These are phyloP conservation scores for Avena atlantica DNA, from an alignment of 176 grass and related monocot genomes.

Conservation along the genomic window DNA sequence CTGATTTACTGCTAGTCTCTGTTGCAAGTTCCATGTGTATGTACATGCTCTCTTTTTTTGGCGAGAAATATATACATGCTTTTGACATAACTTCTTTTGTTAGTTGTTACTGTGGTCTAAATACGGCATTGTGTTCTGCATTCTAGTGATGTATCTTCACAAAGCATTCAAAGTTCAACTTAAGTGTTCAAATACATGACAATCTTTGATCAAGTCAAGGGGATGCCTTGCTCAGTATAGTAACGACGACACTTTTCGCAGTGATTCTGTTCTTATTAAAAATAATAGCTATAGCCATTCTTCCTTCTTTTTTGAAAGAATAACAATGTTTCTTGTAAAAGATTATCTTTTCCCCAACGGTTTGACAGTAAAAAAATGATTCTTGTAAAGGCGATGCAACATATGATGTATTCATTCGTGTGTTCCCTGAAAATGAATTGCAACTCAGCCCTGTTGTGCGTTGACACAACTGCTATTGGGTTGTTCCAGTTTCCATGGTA, in stretches of 20 bases:
- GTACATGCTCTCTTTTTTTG: too few relatives aligned
- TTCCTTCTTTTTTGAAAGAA: background rate
- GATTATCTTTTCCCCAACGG: too few relatives aligned
- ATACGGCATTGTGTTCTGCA: background rate
- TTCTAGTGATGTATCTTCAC: conserved; percentile 22
- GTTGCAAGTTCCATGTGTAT: conserved; percentile 11
- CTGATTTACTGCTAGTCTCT: background rate
- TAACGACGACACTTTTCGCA: background rate
- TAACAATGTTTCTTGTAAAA: too few relatives aligned
- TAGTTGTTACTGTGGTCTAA: background rate
- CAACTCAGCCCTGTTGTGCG: background rate
- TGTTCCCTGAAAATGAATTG: conserved; percentile 11
- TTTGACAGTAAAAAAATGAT: background rate
- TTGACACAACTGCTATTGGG: background rate
- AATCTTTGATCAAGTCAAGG: background rate
- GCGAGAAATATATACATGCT: conserved; percentile 24
- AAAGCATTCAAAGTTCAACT: background rate
- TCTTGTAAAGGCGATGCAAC: background rate
- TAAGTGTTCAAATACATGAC: background rate
- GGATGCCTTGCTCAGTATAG: background rate
- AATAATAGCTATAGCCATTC: background rate
- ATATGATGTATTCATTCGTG: background rate
- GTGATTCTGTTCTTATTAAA: background rate
- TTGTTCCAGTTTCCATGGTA: background rate
- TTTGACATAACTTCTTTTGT: background rate